Base-by-base conservation (phyloP, 2,329 filamentous ascomycete species). In the Neocatenulostroma microsporum region DNA sequence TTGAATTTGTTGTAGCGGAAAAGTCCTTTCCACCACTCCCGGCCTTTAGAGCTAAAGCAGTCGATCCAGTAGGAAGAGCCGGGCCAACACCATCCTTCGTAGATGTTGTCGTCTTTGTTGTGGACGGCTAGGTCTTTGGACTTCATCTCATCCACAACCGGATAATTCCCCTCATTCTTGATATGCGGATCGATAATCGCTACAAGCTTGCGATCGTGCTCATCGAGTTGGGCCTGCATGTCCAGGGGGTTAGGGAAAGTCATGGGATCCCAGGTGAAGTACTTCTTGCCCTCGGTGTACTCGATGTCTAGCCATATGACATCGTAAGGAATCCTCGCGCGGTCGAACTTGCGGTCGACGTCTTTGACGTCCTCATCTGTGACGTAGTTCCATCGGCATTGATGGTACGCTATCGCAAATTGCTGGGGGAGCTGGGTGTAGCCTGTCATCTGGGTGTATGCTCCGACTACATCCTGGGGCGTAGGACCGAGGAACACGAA, bases 241-340 rank as follows among this genome's bases (percentile, higher is more conserved):
- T 76, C 75, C 33, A 83, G 75, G 0, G 91, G 88, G 50, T 96
- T 79, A 11, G 78, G 73, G 63, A 98, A 98, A 33, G 80, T 91
- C 55, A 94, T 73, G 14, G 80, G 75, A 54, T 98, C 89, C 84
- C 87, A 98, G 1, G 88, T 95, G 60, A 98, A 98, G 68, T 98
- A 98, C 66, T 94, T 93, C 65, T 91, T 89, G 61, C 83, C 87
- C 42, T 98, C 84, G 0, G 88, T 93, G 62, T 96, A 98, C 65
- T 98, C 91, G 49, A 98, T 85, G 54, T 98, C 91, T 13, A 98
- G 78, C 91, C 91, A 98, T 54, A 98, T 98, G 46, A 96, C 84
- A 62, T 98, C 91, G 66, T 96, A 98, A 0, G 91, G 91, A 37
- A 98, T 95, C 57, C 85, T 81, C 63, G 80, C 78, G 66, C 91